These are phyloP conservation scores for Fusarium hainanense DNA, from an alignment of 2,329 filamentous ascomycete genomes.

Conservation along the genomic window DNA sequence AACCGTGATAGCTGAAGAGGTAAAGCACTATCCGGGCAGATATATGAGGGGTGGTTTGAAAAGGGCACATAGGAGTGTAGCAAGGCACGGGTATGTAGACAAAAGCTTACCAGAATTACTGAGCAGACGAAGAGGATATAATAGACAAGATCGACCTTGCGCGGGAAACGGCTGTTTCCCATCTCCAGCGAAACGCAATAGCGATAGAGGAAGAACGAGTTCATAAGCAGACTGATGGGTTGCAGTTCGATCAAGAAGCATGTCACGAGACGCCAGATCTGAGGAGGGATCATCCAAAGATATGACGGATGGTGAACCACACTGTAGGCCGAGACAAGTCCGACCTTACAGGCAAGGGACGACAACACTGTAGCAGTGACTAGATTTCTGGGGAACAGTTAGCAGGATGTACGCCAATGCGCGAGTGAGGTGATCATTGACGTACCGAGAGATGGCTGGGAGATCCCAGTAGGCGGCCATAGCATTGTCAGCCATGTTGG, in stretches of 20 bases:
- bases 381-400: conserved; percentile 67
- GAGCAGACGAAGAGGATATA: conserved; percentile 80
- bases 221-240: conserved; percentile 68
- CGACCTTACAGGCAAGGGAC: conserved; percentile 68
- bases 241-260: conserved; percentile 56
- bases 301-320: conserved; percentile 63
- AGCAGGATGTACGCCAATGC: conserved; percentile 14
- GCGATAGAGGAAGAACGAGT: conserved; percentile 80
- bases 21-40: conserved; percentile 80
- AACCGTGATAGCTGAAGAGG: conserved; percentile 80
- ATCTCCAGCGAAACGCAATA: conserved; percentile 81
- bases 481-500: conserved; percentile 49
- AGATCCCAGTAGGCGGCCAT: conserved; percentile 54
- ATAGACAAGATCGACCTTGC: conserved; percentile 82
- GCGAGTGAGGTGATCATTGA: background rate
- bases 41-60: conserved; percentile 64
- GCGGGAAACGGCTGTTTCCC: conserved; percentile 75
- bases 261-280: conserved; percentile 58
- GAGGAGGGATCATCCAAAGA: conserved; percentile 63
- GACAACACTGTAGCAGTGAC: conserved; percentile 70
- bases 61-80: conserved; percentile 26
- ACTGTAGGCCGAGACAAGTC: conserved; percentile 60
- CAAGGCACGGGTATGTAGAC: conserved; percentile 40
- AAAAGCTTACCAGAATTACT: conserved; percentile 79
- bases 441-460: conserved; percentile 58